Conservation (phyloP, 805 yeast genomes). For the Vanderwaltozyma verrucispora region DNA sequence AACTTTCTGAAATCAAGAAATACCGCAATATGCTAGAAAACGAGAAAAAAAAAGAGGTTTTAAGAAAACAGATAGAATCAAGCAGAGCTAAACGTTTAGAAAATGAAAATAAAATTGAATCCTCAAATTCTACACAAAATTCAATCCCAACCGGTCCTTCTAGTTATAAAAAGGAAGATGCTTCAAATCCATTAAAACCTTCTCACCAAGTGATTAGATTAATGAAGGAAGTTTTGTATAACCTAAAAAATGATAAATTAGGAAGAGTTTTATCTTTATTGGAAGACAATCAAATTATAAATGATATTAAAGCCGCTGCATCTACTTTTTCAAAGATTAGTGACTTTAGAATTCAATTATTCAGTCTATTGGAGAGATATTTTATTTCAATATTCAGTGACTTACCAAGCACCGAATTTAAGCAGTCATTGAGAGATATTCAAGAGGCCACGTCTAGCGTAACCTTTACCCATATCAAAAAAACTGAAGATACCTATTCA, state of each 20-base stretch:
- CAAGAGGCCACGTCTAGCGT: neutral
- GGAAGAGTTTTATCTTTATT: slow-evolving; percentile 8
- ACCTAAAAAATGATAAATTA: slow-evolving; percentile 10
- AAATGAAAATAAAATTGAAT: slow-evolving; percentile 4
- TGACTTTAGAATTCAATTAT: neutral
- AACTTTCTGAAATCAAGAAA: slow-evolving; percentile 13
- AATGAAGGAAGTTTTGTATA: slow-evolving; percentile 13
- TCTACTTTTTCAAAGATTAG: neutral
- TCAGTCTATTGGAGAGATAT: no score
- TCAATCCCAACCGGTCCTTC: slow-evolving; percentile 3
- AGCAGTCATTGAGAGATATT: neutral
- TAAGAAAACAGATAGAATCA: slow-evolving; percentile 14
- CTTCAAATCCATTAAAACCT: neutral
- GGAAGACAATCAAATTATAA: slow-evolving; percentile 7
- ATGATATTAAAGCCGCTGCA: slow-evolving; percentile 2
- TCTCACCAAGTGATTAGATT: slow-evolving; percentile 13
- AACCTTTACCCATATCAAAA: no score
- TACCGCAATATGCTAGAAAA: slow-evolving; percentile 13
- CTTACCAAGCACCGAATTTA: neutral
- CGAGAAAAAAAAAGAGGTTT: slow-evolving; percentile 18
- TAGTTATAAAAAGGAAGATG: neutral
- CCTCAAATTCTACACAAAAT: slow-evolving; percentile 4
- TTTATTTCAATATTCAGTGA: neutral
- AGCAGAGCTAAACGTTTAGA: slow-evolving; percentile 6
- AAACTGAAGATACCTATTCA: no score